Base-by-base conservation (phyloP, 306 rosid genomes). In the Aeschynomene evenia region DNA sequence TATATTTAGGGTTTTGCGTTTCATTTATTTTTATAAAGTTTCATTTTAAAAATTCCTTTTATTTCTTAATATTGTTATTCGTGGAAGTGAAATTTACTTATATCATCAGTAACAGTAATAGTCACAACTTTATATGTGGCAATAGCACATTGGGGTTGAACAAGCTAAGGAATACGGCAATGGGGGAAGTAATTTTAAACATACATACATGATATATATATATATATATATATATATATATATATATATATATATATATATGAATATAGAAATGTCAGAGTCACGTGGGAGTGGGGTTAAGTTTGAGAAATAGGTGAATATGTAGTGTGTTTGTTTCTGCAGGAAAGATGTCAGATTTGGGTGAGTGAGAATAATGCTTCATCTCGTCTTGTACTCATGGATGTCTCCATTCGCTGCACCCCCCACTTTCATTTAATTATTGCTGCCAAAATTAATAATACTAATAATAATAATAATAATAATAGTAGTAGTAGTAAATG, bases 221-320 rank as follows among this genome's bases (percentile, higher is more conserved):
- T n/a, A n/a, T n/a, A n/a, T n/a, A n/a, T n/a, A n/a, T n/a, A n/a
- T n/a, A n/a, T n/a, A n/a, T n/a, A n/a, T n/a, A n/a, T n/a, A n/a
- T n/a, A n/a, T n/a, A n/a, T n/a, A n/a, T n/a, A n/a, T n/a, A n/a
- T n/a, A n/a, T n/a, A n/a, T n/a, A n/a, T n/a, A n/a, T n/a, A n/a
- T n/a, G n/a, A n/a, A n/a, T n/a, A n/a, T n/a, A n/a, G n/a, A n/a
- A n/a, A 5, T 82, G 86, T 82, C 81, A 78, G 86, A 61, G 70
- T 78, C 86, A 82, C 81, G 83, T 82, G 86, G 86, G 43, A 77
- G 80, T 78, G 86, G 83, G 81, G 81, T 28, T 74, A 45, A 39
- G 68, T 52, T 74, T 78, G 78, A 42, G 80, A 70, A 48, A 77
- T 67, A 20, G 45, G 66, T 68, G 83, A 74, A 74, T 34, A 31